These are phyloP conservation scores for Blastobotrys terrestris DNA, from an alignment of 805 yeast genomes.

Conservation along the genomic window DNA sequence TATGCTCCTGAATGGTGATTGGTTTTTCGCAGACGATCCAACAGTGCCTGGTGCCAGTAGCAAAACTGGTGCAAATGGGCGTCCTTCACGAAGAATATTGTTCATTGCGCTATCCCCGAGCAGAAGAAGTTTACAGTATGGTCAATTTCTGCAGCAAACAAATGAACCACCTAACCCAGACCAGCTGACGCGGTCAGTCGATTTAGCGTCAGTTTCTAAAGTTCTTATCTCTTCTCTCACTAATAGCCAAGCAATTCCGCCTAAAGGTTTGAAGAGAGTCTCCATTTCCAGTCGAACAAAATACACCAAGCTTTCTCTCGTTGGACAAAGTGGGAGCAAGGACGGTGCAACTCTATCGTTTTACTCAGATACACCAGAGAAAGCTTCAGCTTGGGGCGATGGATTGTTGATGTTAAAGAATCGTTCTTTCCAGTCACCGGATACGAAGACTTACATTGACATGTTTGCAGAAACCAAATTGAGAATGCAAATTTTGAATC, in stretches of 20 bases:
- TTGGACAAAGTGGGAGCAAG: conserved; percentile 32
- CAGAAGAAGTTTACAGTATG: conserved; percentile 52
- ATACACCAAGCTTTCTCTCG: conserved; percentile 50
- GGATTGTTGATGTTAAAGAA: conserved; percentile 54
- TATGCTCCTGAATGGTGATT: conserved; percentile 67
- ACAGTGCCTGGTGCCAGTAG: conserved; percentile 7
- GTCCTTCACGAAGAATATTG: conserved; percentile 28
- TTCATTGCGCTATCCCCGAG: conserved; percentile 63
- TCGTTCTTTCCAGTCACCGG: conserved; percentile 35
- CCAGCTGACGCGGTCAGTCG: conserved; percentile 19
- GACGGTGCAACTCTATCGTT: conserved; percentile 46
- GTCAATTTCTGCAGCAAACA: conserved; percentile 48
- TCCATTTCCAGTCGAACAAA: conserved; percentile 51
- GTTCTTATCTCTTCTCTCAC: conserved; percentile 40
- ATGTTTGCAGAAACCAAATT: conserved; percentile 41
- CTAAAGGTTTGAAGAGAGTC: conserved; percentile 40
- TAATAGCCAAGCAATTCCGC: conserved; percentile 26
- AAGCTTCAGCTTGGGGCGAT: conserved; percentile 70
- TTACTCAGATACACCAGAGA: conserved; percentile 63
- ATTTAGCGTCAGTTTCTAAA: conserved; percentile 35
- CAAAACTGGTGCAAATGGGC: conserved; percentile 14
- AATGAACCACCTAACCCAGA: conserved; percentile 48
- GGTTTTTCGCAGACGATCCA: conserved; percentile 69
- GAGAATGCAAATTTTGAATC: conserved; percentile 43
- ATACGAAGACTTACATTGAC: conserved; percentile 40